Conservation (phyloP, 345 rosid genomes). For the Microcos paniculata region DNA sequence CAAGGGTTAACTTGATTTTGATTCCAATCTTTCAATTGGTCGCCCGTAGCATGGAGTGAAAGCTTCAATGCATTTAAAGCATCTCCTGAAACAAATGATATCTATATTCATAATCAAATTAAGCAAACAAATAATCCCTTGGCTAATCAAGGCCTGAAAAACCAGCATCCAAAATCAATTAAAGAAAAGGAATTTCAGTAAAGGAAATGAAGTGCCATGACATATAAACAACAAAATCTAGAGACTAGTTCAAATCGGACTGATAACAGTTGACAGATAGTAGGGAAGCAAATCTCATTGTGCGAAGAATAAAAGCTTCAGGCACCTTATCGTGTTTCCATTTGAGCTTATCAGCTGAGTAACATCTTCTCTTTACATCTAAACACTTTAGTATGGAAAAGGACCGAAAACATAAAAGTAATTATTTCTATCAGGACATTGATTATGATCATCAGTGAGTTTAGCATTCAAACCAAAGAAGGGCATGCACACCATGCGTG, state of each 20-base stretch:
- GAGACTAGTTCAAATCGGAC: neutral
- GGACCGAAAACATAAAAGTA: neutral
- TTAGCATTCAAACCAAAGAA: neutral
- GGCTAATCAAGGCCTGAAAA: slow-evolving; percentile 3
- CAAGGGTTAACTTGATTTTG: slow-evolving; percentile 84
- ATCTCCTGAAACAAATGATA: slow-evolving; percentile 55
- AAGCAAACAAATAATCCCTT: slow-evolving; percentile 16
- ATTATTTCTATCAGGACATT: neutral
- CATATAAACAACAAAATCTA: neutral
- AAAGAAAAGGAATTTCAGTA: neutral
- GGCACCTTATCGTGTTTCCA: neutral
- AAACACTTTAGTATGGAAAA: neutral
- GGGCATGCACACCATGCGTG: neutral
- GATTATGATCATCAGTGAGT: neutral
- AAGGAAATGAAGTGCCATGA: neutral
- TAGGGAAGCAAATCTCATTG: neutral
- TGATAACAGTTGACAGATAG: neutral
- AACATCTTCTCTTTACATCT: neutral
- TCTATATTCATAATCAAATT: slow-evolving; percentile 21
- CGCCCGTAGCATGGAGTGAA: slow-evolving; percentile 47
- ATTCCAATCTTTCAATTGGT: slow-evolving; percentile 77
- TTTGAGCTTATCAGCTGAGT: neutral
- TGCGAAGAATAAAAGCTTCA: neutral
- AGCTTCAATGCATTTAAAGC: slow-evolving; percentile 56
- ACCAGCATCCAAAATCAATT: slow-evolving; percentile 5